Percentiles rank a stretch among this genome's conserved stretches.
Evolutionary conservation across 345 rosid genomes (phyloP).

Genomic region (Raphanus raphanistrum): DNA sequence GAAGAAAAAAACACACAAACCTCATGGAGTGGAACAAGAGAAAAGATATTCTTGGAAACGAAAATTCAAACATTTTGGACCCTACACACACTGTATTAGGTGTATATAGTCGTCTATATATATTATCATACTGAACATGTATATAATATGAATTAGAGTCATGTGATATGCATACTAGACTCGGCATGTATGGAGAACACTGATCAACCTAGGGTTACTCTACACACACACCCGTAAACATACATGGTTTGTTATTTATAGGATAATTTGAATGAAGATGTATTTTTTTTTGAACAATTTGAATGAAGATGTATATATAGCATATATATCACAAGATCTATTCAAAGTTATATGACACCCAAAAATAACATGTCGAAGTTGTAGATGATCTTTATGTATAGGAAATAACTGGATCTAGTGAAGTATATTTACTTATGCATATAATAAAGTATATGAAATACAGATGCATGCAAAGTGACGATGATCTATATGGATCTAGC

Average conservation of each 20-base stretch:
- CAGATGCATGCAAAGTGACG: neutral
- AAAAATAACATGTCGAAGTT: neutral
- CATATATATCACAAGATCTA: neutral
- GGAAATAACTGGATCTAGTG: neutral
- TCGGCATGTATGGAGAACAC: slow-evolving; percentile 25
- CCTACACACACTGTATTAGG: slow-evolving; percentile 41
- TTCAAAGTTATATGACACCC: neutral
- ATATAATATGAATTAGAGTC: slow-evolving; percentile 20
- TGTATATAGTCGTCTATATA: slow-evolving; percentile 28
- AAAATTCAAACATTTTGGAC: slow-evolving; percentile 33
- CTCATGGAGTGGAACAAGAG: slow-evolving; percentile 25
- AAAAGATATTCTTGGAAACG: slow-evolving; percentile 22
- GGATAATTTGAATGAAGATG: neutral
- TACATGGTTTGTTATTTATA: neutral
- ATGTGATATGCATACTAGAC: slow-evolving; percentile 30
- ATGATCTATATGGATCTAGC: slow-evolving; percentile 13
- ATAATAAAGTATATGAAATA: slow-evolving; percentile 2
- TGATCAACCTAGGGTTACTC: slow-evolving; percentile 33
- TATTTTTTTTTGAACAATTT: too few relatives aligned
- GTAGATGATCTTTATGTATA: slow-evolving; percentile 18
- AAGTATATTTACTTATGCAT: slow-evolving; percentile 5
- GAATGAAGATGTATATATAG: neutral
- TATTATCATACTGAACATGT: neutral
- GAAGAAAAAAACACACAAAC: slow-evolving; percentile 33
- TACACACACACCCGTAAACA: slow-evolving; percentile 1